phyloP scores from a whole-genome alignment of 306 rosid species.

The Senna tora region DNA sequence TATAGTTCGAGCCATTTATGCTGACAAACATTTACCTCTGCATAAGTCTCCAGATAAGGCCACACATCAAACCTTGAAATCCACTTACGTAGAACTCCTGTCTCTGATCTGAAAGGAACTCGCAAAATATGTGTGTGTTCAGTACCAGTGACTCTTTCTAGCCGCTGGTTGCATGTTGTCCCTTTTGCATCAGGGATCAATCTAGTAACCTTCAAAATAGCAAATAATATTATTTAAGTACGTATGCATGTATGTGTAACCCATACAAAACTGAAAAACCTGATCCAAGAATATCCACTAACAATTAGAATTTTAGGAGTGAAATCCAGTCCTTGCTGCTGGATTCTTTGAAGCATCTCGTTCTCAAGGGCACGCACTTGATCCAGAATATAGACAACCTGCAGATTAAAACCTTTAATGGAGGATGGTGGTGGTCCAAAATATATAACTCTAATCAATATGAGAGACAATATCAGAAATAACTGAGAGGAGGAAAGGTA shows the following conservation, averaged over 20 bases:
- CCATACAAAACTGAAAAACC: not conserved
- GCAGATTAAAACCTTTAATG: conserved; percentile 32
- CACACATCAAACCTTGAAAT: conserved; percentile 96
- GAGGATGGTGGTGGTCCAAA: conserved; percentile 1
- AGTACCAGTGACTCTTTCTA: conserved; percentile 88
- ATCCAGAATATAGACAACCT: conserved; percentile 95
- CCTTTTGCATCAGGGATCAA: conserved; percentile 92
- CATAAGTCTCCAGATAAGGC: conserved; percentile 91
- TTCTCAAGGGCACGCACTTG: conserved; percentile 98
- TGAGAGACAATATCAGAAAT: conserved; percentile 13
- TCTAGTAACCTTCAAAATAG: conserved; percentile 54
- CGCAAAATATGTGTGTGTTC: conserved; percentile 80
- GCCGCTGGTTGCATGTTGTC: conserved; percentile 87
- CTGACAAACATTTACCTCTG: conserved; percentile 63
- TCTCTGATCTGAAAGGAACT: conserved; percentile 81
- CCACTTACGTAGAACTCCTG: conserved; percentile 80
- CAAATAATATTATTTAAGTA: no score
- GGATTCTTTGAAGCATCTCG: conserved; percentile 83
- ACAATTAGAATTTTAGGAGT: conserved; percentile 86
- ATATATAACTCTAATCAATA: conserved; percentile 26
- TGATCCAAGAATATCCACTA: conserved; percentile 39
- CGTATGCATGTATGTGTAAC: not conserved
- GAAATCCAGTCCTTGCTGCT: conserved; percentile 77
- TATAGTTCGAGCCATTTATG: conserved; percentile 9
- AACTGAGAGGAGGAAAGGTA: not conserved